A percentile compares a stretch with the other conserved stretches of the same genome.
phyloP scores from a whole-genome alignment of 1,284 basidiomycete species.

The Trichosporon coremiiforme region DNA sequence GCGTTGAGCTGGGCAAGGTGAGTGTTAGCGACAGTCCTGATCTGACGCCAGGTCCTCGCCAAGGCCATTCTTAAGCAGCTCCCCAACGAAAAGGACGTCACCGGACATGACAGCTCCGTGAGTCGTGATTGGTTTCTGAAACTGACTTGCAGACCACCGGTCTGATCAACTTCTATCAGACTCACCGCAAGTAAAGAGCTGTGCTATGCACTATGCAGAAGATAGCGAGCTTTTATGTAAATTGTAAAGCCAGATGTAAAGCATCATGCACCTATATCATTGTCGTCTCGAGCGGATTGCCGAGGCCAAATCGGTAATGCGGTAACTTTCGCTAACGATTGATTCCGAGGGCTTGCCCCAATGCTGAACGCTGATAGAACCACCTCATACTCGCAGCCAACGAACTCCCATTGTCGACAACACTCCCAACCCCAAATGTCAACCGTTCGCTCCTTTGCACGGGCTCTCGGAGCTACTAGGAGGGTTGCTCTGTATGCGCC shows the following conservation, averaged over 20 bases:
- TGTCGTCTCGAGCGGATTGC: conserved; percentile 8
- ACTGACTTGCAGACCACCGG: conserved; percentile 71
- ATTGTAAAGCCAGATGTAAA: conserved; percentile 17
- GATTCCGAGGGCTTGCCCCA: conserved; percentile 1
- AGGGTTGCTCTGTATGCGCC: background rate
- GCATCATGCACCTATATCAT: background rate
- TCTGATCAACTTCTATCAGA: conserved; percentile 91
- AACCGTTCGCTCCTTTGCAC: conserved; percentile 11
- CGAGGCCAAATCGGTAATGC: conserved; percentile 4
- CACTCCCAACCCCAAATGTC: conserved; percentile 13
- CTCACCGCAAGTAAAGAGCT: conserved; percentile 62
- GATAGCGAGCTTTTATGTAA: conserved; percentile 16
- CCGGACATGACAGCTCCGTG: conserved; percentile 88
- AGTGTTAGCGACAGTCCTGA: background rate
- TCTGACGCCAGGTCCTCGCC: conserved; percentile 62
- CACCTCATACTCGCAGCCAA: too few species aligned
- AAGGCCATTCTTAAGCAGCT: conserved; percentile 93
- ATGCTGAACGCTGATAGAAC: background rate
- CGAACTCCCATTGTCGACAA: background rate
- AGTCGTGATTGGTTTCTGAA: conserved; percentile 47
- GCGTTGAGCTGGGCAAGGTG: conserved; percentile 91
- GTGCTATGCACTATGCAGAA: background rate
- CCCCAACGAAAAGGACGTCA: conserved; percentile 75
- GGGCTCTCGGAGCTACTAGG: background rate
- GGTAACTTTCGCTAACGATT: background rate